Evolutionary conservation across 2,329 filamentous ascomycete species (phyloP), one percentile per base, ranked within the genome.

Genomic region (Ceratocystis diversiconidia): DNA sequence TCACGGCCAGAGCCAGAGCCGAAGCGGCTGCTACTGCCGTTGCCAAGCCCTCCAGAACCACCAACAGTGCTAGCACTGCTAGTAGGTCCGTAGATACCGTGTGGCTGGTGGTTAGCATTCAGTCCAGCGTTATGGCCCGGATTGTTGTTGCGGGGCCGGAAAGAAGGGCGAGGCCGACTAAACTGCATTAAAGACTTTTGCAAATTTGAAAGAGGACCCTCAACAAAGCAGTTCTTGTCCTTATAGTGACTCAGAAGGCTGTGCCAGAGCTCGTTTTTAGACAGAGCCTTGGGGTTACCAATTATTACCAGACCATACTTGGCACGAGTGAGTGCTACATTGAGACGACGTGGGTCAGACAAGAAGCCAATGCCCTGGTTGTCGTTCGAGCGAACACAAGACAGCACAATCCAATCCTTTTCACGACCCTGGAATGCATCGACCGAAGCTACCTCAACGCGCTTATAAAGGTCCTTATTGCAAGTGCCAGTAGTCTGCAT

Each of bases 321-420:
- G 69, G 94, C 94, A 79, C 94, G 90, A 62, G 94, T 99, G 70
- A 99, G 82, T 48, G 92, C 94, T 25, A 99, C 94, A 73, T 99
- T 99, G 72, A 99, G 85, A 80, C 94, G 92, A 70, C 94, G 90
- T 63, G 94, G 94, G 71, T 99, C 94, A 68, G 92, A 97, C 79
- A 99, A 80, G 84, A 99, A 99, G 77, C 94, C 94, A 71, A 99
- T 99, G 70, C 94, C 94, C 75, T 99, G 94, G 74, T 97, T 95
- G 72, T 99, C 94, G 74, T 99, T 99, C 73, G 92, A 97, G 73
- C 94, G 90, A 62, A 99, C 94, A 73, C 94, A 99, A 68, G 94
- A 97, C 41, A 99, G 80, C 48, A 99, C 92, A 72, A 99, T 99
- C 72, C 96, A 99, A 73, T 99, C 94, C 78, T 99, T 99, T 77